These are phyloP conservation scores for Kwoniella europaea DNA, from an alignment of 768 basidiomycete genomes.

Conservation along the genomic window DNA sequence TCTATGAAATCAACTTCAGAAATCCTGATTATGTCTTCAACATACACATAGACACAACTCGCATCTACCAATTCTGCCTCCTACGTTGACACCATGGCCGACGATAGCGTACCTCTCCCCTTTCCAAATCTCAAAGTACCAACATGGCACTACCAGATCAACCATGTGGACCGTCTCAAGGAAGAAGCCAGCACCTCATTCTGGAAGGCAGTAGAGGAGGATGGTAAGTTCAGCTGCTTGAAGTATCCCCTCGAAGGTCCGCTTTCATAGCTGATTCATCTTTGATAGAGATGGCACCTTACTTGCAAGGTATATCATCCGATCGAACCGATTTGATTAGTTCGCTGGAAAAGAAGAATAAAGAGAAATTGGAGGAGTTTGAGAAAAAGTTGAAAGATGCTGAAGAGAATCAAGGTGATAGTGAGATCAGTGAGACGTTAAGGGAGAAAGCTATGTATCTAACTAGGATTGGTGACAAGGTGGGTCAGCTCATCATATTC, in stretches of 20 bases:
- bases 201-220: conserved; percentile 74
- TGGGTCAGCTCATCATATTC: conserved; percentile 33
- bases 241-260: neutral
- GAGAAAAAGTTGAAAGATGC: conserved; percentile 83
- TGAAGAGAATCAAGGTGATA: conserved; percentile 87
- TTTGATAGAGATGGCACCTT: conserved; percentile 83
- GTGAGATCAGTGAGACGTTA: conserved; percentile 86
- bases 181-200: conserved; percentile 69
- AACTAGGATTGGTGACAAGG: conserved; percentile 85
- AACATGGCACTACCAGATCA: conserved; percentile 77
- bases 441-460: conserved; percentile 82
- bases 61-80: no score
- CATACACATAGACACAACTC: no score
- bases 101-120: conserved; percentile 76
- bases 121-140: conserved; percentile 84
- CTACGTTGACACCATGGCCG: conserved; percentile 81
- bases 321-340: conserved; percentile 63
- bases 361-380: conserved; percentile 71
- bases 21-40: no score
- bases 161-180: conserved; percentile 70
- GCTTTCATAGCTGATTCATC: conserved; percentile 14
- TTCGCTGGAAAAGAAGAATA: conserved; percentile 72
- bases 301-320: conserved; percentile 62
- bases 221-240: conserved; percentile 65
- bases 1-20: neutral